phyloP scores from a whole-genome alignment of 495 filamentous ascomycete species.

The Lepraria neglecta region DNA sequence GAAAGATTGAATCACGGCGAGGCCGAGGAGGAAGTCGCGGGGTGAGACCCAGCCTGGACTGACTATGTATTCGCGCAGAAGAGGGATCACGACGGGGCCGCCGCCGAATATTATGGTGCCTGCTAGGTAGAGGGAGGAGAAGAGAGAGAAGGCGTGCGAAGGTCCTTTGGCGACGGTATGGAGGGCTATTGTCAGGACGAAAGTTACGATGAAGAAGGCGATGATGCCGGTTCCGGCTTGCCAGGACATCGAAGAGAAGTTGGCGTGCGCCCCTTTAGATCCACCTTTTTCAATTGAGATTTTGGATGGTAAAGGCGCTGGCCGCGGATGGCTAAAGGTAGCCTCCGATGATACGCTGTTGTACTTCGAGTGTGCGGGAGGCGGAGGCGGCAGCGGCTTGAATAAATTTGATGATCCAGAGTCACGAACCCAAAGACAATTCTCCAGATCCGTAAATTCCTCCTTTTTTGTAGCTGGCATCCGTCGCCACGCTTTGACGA shows the following conservation, averaged over 20 bases:
- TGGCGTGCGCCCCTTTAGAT: constrained; percentile 13
- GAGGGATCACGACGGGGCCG: constrained; percentile 77
- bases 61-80: constrained; percentile 73
- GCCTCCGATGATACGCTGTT: background rate
- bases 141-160: constrained; percentile 55
- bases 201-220: constrained; percentile 53
- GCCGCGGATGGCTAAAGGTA: constrained; percentile 6
- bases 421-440: background rate
- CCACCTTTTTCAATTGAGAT: background rate
- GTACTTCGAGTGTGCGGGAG: background rate
- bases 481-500: background rate
- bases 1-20: constrained; percentile 77
- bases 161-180: constrained; percentile 34
- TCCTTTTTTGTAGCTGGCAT: constrained; percentile 1
- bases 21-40: constrained; percentile 74
- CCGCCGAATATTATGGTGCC: constrained; percentile 89
- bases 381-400: constrained; percentile 2
- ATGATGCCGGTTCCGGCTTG: constrained; percentile 47
- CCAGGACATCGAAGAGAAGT: constrained; percentile 31
- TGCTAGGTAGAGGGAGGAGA: constrained; percentile 76
- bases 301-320: constrained; percentile 9
- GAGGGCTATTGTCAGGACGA: constrained; percentile 54
- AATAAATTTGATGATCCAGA: constrained; percentile 6
- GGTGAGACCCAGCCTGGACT: constrained; percentile 71
- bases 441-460: constrained; percentile 6